Evolutionary conservation across 345 rosid species (phyloP).

Genomic region (Eucalyptus polyanthemos): DNA sequence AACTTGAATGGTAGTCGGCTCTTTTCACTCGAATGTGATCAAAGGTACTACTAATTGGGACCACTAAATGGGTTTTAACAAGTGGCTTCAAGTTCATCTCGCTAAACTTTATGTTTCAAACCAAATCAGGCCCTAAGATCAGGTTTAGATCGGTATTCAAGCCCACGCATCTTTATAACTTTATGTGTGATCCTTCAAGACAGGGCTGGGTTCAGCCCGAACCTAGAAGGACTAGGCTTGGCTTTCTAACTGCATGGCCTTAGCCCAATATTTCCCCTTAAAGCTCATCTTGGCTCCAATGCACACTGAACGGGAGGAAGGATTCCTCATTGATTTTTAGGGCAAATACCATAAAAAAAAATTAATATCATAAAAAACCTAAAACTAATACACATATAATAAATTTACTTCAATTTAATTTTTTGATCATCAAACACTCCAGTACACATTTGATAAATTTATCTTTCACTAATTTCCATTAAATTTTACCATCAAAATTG

Average conservation of each 20-base stretch:
- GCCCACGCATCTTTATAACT: no score
- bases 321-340: not conserved
- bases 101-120: not conserved
- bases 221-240: not conserved
- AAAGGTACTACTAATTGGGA: no score
- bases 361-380: no score
- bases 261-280: not conserved
- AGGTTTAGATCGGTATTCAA: not conserved
- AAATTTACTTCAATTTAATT: no score
- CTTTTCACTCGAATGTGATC: no score
- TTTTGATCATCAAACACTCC: no score
- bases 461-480: rapidly evolving
- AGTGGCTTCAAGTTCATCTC: rapidly evolving
- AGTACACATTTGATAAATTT: no score
- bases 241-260: not conserved
- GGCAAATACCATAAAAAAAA: no score
- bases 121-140: not conserved
- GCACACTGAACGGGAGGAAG: not conserved
- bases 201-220: not conserved
- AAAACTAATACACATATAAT: no score
- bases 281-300: not conserved
- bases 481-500: no score
- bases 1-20: no score
- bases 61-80: no score
- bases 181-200: not conserved